Percentiles rank a stretch among this genome's conserved stretches.
Conservation (phyloP, 352 stramenopile species). For the Phytophthora tubulina region DNA sequence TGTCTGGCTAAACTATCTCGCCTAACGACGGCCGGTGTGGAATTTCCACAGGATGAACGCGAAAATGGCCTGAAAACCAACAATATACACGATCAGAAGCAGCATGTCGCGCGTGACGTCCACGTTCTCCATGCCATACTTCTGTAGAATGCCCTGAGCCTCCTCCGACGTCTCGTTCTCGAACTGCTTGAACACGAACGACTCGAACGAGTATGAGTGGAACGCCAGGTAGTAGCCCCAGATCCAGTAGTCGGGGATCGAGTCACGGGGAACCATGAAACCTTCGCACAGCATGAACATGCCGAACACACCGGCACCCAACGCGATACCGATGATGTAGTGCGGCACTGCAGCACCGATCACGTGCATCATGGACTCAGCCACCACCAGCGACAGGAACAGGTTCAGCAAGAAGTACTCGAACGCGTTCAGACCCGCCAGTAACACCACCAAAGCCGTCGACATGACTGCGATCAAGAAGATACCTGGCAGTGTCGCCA, state of each 20-base stretch:
- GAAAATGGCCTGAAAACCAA: constrained; percentile 48
- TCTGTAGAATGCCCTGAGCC: constrained; percentile 16
- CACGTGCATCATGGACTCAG: constrained; percentile 85
- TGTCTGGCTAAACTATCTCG: constrained; percentile 18
- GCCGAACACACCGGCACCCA: constrained; percentile 71
- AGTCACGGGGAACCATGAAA: too few relatives aligned
- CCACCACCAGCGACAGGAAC: constrained; percentile 75
- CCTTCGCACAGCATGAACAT: neutral
- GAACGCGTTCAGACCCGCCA: constrained; percentile 66
- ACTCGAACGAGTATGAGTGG: constrained; percentile 60
- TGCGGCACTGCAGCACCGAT: constrained; percentile 76
- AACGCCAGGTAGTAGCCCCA: constrained; percentile 8
- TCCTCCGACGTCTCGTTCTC: constrained; percentile 18
- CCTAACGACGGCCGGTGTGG: constrained; percentile 23
- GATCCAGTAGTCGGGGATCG: too few relatives aligned
- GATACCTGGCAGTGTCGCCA: constrained; percentile 74
- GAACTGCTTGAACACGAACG: constrained; percentile 80
- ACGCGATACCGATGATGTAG: constrained; percentile 85
- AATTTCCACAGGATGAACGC: constrained; percentile 40
- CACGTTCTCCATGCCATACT: constrained; percentile 58
- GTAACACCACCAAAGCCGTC: constrained; percentile 57
- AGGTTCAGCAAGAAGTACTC: constrained; percentile 71
- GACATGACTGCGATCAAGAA: constrained; percentile 71
- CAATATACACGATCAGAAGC: constrained; percentile 44
- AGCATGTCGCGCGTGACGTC: constrained; percentile 56